Percentiles rank a stretch among this genome's conserved stretches.
These are phyloP conservation scores for Suillus placidus DNA, from an alignment of 768 basidiomycete species.

Conservation along the genomic window DNA sequence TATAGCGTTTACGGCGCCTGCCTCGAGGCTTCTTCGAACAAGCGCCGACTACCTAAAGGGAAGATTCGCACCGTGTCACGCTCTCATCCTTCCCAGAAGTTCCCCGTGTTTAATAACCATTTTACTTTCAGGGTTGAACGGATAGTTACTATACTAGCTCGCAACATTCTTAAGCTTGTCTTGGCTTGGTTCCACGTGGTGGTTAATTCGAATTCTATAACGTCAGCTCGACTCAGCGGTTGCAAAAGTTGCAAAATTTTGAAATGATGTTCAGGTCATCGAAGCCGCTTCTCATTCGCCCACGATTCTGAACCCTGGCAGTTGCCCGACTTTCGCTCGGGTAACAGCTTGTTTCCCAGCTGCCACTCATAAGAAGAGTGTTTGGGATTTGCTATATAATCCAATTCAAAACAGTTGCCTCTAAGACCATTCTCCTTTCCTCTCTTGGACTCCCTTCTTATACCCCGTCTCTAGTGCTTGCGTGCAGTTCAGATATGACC, in stretches of 20 bases:
- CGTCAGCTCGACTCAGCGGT: background rate
- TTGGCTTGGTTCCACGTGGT: background rate
- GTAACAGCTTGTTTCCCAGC: slow-evolving; percentile 9
- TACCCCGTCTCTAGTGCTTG: slow-evolving; percentile 8
- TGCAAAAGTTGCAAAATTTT: background rate
- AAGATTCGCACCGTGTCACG: background rate
- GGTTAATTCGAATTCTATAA: background rate
- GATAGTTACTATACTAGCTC: background rate
- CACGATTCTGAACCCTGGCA: background rate
- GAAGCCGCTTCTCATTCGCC: background rate
- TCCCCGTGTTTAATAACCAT: background rate
- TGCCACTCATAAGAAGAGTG: background rate
- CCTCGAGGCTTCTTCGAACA: background rate
- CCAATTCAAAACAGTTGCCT: slow-evolving; percentile 15
- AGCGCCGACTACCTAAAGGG: background rate
- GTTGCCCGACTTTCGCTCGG: background rate
- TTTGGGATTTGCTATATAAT: slow-evolving; percentile 25
- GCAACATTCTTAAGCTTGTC: background rate
- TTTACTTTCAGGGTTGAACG: background rate
- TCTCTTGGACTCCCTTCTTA: background rate
- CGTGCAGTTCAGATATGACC: slow-evolving; percentile 24
- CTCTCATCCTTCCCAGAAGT: background rate
- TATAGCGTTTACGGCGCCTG: background rate
- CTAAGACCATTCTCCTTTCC: slow-evolving; percentile 2
- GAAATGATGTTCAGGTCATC: background rate